Evolutionary conservation across 495 filamentous ascomycete species (phyloP).

Genomic region (Trichoderma parareesei): DNA sequence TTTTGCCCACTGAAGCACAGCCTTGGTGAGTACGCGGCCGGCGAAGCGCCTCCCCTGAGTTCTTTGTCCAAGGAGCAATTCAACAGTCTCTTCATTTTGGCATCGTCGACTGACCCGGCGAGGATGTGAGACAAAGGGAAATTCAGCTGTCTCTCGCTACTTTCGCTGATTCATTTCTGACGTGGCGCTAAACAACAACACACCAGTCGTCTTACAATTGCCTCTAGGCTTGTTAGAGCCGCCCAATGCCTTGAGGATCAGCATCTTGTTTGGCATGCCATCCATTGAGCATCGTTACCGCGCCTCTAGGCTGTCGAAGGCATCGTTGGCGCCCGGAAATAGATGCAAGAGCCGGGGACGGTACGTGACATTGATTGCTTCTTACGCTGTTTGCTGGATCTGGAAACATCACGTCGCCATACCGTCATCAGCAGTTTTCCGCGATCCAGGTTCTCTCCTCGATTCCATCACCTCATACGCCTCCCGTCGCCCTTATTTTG

Average conservation of each 20-base stretch:
- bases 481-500: no score
- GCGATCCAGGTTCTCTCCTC: no score
- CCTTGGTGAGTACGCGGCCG: background rate
- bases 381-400: no score
- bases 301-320: no score
- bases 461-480: no score
- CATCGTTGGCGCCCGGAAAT: no score
- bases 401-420: no score
- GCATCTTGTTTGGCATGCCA: background rate
- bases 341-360: no score
- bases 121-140: background rate
- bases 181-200: background rate
- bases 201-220: background rate
- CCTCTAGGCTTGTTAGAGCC: background rate
- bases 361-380: no score
- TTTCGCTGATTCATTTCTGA: slow-evolving; percentile 2
- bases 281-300: background rate
- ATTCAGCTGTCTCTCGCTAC: slow-evolving; percentile 3
- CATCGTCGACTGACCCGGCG: background rate
- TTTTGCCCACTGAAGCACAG: background rate
- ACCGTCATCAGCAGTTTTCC: no score
- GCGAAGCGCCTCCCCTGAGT: no score
- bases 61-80: no score
- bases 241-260: background rate
- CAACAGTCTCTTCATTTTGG: background rate